Evolutionary conservation across 768 basidiomycete species (phyloP), one percentile per base, ranked within the genome.

Genomic region (Pulveroboletus ravenelii): DNA sequence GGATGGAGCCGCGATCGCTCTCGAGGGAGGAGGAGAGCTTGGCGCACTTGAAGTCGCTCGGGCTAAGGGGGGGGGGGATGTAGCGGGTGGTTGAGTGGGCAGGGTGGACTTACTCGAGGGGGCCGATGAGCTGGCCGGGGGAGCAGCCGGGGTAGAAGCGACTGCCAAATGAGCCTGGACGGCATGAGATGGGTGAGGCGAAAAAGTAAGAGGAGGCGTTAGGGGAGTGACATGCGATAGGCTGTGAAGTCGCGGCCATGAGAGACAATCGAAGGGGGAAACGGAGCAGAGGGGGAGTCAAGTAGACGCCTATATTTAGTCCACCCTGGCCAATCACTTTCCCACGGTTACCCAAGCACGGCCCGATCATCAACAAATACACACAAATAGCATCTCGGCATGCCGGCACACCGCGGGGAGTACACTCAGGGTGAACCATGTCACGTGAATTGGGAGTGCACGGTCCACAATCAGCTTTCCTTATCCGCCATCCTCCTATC

Each of bases 161-260:
- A 25, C 76, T 78, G 1, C 83, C 83, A 51, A 80, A 87, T 0
- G 84, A 86, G 31, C 80, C 80, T 0, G 77, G 73, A 6, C 81
- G 76, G 79, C 84, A 89, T 5, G 87, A 87, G 45, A 85, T 72
- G 39, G 87, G 86, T 62, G 85, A 82, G 4, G 82, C 78, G 15
- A 83, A 75, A 67, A 85, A 2, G 0, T 40, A 23, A 0, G 39
- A 14, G 10, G 39, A 3, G 5, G 25, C 10, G n/a, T 31, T 20
- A 15, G 54, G 38, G 25, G 57, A 43, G 29, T 69, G 66, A 58
- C 73, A 72, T 30, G 75, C 65, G 63, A 78, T 78, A 52, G 77
- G 77, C 47, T 77, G 74, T 2, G 75, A 66, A 6, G 61, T 58
- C n/a, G n/a, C n/a, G 39, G 70, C 58, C 72, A 75, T 76, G 51